These are phyloP conservation scores for Diaporthe citri DNA, from an alignment of 2,329 filamentous ascomycete species.

Conservation along the genomic window DNA sequence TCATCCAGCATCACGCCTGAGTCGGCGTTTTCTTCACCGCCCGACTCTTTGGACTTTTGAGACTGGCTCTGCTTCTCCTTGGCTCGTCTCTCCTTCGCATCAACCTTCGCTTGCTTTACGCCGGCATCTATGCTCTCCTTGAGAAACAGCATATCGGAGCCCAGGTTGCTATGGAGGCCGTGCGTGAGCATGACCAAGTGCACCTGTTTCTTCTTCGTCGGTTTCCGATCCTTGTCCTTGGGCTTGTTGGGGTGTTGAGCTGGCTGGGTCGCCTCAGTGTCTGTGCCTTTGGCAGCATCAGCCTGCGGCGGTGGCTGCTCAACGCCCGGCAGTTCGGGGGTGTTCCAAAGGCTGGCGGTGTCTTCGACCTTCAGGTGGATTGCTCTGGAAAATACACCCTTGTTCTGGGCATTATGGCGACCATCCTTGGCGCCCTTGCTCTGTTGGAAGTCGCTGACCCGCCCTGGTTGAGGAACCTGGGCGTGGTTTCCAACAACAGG, in stretches of 20 bases:
- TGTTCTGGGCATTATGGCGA: slow-evolving; percentile 72
- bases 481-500: slow-evolving; percentile 58
- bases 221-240: slow-evolving; percentile 37
- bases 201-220: slow-evolving; percentile 77
- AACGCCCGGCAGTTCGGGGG: slow-evolving; percentile 82
- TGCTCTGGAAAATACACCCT: slow-evolving; percentile 87
- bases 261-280: slow-evolving; percentile 37
- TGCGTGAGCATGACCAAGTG: slow-evolving; percentile 95
- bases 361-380: slow-evolving; percentile 86
- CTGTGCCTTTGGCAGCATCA: slow-evolving; percentile 40
- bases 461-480: slow-evolving; percentile 74
- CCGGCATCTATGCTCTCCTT: slow-evolving; percentile 97
- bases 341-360: slow-evolving; percentile 92
- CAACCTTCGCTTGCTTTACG: slow-evolving; percentile 78
- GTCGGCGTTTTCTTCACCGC: slow-evolving; percentile 34
- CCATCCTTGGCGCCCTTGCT: slow-evolving; percentile 68
- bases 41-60: slow-evolving; percentile 31
- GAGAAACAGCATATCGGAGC: slow-evolving; percentile 95
- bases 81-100: slow-evolving; percentile 72
- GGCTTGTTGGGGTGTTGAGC: slow-evolving; percentile 38
- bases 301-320: slow-evolving; percentile 47
- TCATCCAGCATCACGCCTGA: slow-evolving; percentile 38
- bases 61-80: slow-evolving; percentile 56
- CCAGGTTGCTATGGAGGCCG: slow-evolving; percentile 94
- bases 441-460: slow-evolving; percentile 81